Evolutionary conservation across 768 basidiomycete species (phyloP).

Genomic region (Hebeloma cylindrosporum): DNA sequence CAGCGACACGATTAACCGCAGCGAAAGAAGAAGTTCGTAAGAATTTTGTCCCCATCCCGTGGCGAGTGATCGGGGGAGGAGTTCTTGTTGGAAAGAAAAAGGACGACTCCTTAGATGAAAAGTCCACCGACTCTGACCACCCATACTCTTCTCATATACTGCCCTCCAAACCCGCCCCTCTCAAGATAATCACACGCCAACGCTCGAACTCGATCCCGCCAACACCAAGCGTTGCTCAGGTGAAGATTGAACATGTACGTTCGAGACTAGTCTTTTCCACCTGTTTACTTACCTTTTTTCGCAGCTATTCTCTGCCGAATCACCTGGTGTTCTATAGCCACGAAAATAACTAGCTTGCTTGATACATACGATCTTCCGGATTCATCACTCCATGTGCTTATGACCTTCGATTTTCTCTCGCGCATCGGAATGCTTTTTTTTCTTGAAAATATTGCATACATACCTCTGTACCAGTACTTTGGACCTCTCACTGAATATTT

Average conservation of each 20-base stretch:
- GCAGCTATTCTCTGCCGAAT: conserved; percentile 44
- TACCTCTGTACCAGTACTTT: conserved; percentile 13
- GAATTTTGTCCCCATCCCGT: conserved; percentile 63
- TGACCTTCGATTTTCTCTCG: conserved; percentile 28
- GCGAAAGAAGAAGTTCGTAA: conserved; percentile 30
- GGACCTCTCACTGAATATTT: no score
- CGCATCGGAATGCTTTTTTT: conserved; percentile 16
- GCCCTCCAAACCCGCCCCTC: conserved; percentile 14
- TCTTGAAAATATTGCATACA: conserved; percentile 5
- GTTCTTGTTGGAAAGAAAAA: conserved; percentile 56
- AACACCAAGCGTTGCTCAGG: conserved; percentile 29
- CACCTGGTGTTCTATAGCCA: conserved; percentile 36
- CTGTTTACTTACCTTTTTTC: not conserved
- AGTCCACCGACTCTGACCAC: conserved; percentile 2
- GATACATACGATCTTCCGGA: no score
- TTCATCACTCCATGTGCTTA: conserved; percentile 24
- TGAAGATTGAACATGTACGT: conserved; percentile 32
- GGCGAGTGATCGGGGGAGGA: conserved; percentile 79
- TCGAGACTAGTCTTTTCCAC: not conserved
- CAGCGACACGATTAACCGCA: conserved; percentile 9
- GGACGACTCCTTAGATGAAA: conserved; percentile 14
- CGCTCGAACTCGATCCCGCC: conserved; percentile 38
- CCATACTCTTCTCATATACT: conserved; percentile 1
- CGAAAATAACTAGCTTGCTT: no score
- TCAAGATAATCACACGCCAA: conserved; percentile 24